These are phyloP conservation scores for Wickerhamomyces sydowiorum DNA, from an alignment of 805 yeast species.

Conservation along the genomic window DNA sequence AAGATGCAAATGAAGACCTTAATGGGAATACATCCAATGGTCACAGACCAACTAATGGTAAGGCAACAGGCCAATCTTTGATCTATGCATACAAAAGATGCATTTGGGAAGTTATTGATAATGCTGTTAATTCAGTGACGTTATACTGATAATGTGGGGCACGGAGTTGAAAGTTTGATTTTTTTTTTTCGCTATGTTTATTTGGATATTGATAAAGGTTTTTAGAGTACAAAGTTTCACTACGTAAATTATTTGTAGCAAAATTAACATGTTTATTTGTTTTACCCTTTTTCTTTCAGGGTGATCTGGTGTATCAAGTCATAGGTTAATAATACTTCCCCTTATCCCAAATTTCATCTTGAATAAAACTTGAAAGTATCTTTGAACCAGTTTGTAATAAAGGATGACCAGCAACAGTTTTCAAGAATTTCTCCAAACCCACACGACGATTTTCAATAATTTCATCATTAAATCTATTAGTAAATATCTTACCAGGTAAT, in stretches of 20 bases:
- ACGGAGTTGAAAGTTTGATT: no score
- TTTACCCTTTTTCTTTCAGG: no score
- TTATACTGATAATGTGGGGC: constrained; percentile 24
- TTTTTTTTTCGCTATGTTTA: no score
- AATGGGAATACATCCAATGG: no score
- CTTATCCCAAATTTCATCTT: constrained; percentile 76
- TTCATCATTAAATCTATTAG: constrained; percentile 72
- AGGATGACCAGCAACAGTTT: constrained; percentile 88
- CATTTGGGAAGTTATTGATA: constrained; percentile 38
- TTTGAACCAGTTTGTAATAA: constrained; percentile 81
- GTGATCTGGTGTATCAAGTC: no score
- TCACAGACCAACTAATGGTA: constrained; percentile 20
- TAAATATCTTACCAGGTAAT: constrained; percentile 82
- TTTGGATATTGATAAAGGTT: no score
- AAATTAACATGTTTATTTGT: no score
- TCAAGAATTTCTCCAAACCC: constrained; percentile 78
- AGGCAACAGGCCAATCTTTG: constrained; percentile 32
- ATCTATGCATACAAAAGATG: constrained; percentile 34
- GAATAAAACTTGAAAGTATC: constrained; percentile 75
- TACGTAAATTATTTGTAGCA: no score
- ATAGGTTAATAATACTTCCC: constrained; percentile 1
- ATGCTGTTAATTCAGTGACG: constrained; percentile 32
- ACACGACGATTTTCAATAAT: constrained; percentile 78
- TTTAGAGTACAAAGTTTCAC: no score
- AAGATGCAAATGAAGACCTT: constrained; percentile 30